Base-by-base conservation (phyloP, 2,329 filamentous ascomycete genomes). In the Neurospora sp. region DNA sequence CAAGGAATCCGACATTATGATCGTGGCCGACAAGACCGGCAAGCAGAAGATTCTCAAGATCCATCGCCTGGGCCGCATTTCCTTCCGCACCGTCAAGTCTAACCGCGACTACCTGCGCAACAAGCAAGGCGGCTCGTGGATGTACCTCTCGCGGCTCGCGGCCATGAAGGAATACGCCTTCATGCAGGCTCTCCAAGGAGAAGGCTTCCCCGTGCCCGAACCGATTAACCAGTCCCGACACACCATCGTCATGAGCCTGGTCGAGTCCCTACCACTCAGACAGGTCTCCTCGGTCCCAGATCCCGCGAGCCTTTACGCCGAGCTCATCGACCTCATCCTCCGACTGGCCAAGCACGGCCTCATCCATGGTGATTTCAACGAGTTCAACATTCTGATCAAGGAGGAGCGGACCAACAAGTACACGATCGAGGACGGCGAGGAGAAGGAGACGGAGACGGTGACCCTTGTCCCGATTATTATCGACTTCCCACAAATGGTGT, bases 351-450 rank as follows among this genome's bases (percentile, higher is more conserved):
- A 88, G 72, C 89, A 94, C 74, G 96, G 96, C 6, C 83, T 99
- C 66, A 99, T 99, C 72, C 96, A 99, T 78, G 96, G 96, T 72
- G 96, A 99, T 79, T 99, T 96, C 83, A 99, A 99, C 83, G 96
- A 99, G 80, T 99, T 99, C 85, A 99, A 99, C 79, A 95, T 99
- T 73, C 83, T 99, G 40, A 89, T 99, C 78, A 93, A 96, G 78
- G 95, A 98, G 79, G 88, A 85, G 69, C 69, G 39, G 36, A 62
- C 62, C 6, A 28, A 52, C 46, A 33, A 52, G 17, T 38, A 37
- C 66, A 65, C 38, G 8, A 67, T 40, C 8, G 68, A 36, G 68
- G 66, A 72, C 66, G 62, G 78, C 67, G 69, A 72, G 10, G 71
- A 70, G 17, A 52, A 70, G 15, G 69, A 78, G 62, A 73, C 74